Conservation (phyloP, 2,329 filamentous ascomycete genomes). For the Amesomyces nigricolor region DNA sequence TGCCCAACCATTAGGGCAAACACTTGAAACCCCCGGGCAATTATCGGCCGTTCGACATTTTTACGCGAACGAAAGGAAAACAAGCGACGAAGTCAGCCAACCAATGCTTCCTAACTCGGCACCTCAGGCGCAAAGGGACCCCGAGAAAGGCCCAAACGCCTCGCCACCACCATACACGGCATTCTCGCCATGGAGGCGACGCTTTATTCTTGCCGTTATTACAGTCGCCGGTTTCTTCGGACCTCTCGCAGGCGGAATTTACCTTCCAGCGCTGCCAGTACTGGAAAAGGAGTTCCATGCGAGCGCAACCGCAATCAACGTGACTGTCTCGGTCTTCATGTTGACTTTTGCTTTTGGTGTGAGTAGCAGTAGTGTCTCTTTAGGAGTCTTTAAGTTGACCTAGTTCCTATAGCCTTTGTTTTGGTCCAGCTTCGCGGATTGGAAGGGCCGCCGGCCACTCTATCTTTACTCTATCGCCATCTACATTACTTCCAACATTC, state of each 20-base stretch:
- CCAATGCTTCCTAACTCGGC: neutral
- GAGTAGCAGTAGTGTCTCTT: neutral
- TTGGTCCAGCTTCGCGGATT: conserved; percentile 17
- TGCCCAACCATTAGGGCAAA: neutral
- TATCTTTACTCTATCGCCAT: conserved; percentile 14
- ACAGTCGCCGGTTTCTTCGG: conserved; percentile 18
- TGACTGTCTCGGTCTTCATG: conserved; percentile 18
- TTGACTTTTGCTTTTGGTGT: conserved; percentile 19
- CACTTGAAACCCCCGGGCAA: neutral
- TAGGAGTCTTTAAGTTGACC: too few relatives aligned
- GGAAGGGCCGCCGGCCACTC: conserved; percentile 16
- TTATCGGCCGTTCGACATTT: too few relatives aligned
- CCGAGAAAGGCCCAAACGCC: neutral
- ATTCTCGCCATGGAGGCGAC: conserved; percentile 12
- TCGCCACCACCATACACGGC: conserved; percentile 6
- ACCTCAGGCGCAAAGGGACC: neutral
- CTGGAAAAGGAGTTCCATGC: conserved; percentile 15
- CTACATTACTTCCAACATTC: conserved; percentile 13
- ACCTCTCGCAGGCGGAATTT: conserved; percentile 15
- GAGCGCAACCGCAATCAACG: conserved; percentile 16
- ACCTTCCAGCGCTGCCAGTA: conserved; percentile 16
- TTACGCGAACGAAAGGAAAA: neutral
- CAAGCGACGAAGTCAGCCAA: neutral
- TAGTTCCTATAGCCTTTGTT: conserved; percentile 7
- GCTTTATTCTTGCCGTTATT: conserved; percentile 15